Base-by-base conservation (phyloP, 208 protist genomes). In the Wallacemonas sp. region DNA sequence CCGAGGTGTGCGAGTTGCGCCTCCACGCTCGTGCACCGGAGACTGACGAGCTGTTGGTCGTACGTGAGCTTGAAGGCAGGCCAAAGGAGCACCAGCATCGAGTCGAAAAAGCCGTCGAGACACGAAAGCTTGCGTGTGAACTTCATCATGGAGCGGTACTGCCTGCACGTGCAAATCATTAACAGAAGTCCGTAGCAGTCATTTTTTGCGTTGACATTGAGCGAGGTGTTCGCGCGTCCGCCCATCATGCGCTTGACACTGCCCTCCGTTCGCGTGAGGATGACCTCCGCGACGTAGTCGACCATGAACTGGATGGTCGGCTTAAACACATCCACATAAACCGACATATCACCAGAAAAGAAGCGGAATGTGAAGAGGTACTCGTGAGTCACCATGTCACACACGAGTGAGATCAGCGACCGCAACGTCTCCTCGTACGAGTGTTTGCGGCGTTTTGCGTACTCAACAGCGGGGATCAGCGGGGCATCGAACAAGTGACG, bases 361-460 rank as follows among this genome's bases (percentile, higher is more conserved):
- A 95, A 92, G 38, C 78, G 68, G 57, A 91, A 92, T 1, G 83
- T 89, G 70, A 95, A 95, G 63, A 95, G 76, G 66, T 90, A 95
- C 75, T 95, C 89, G 68, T 92, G 89, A 12, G 83, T 89, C 34
- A 95, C 85, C 27, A 86, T 79, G 68, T 95, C 89, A 44, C 83
- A 86, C 10, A 91, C 38, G 5, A 95, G 71, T 27, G 63, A 68
- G 53, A 89, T 73, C 45, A 87, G 52, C 0, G 89, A 95, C 17
- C 89, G 81, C 55, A 95, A 80, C 38, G 89, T 95, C 55, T 95
- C 89, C 46, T 92, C 89, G 68, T 92, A 95, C 10, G 67, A 78
- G 69, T 92, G 86, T 10, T 64, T 46, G 1, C 74, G 75, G 4
- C 66, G 59, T 5, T 76, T 73, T n/a, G 82, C 76, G 17, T 64